Base-by-base conservation (phyloP, 2,329 filamentous ascomycete genomes). In the Bisporella sp. region DNA sequence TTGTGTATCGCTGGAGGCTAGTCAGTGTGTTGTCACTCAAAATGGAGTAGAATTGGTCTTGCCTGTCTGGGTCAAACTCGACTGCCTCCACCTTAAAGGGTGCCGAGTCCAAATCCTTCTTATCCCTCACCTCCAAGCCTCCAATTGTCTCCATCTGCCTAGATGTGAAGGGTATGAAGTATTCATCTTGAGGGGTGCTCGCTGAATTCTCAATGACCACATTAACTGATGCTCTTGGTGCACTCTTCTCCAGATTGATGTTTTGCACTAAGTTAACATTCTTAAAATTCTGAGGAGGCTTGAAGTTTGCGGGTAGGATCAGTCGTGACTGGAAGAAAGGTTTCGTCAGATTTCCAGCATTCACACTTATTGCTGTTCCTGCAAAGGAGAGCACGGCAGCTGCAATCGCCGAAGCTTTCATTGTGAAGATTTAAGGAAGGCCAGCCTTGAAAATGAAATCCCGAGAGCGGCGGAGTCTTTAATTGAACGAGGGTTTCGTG, bases 201-300 rank as follows among this genome's bases (percentile, higher is more conserved):
- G 85, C 88, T 59, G 87, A 76, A 68, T 99, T 99, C 74, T 96
- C 87, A 56, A 99, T 82, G 47, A 95, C 77, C n/a, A 96, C 85
- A 71, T 97, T 96, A 76, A 96, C 82, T 11, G 84, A 86, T 71
- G 97, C 92, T 66, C 90, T 85, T 49, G 84, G 83, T 64, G 93
- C 97, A 59, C 83, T 87, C 76, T 96, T 97, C 71, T 97, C 92
- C 52, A 96, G 72, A 59, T 95, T 96, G 65, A 95, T 85, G 57
- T 87, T 84, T 63, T 93, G 87, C 47, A 97, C 86, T 31, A 97
- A 71, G 68, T 99, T 97, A 69, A 78, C 79, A 71, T 99, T 96
- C 73, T 91, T 89, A 75, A 96, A 99, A 59, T 91, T 87, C 67
- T 89, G 87, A 11, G 91, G 86, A 48, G 92, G 90, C 69, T 81